Evolutionary conservation across 2,329 filamentous ascomycete species (phyloP), one percentile per base, ranked within the genome.

Genomic region (Pseudogymnoascus sp.): DNA sequence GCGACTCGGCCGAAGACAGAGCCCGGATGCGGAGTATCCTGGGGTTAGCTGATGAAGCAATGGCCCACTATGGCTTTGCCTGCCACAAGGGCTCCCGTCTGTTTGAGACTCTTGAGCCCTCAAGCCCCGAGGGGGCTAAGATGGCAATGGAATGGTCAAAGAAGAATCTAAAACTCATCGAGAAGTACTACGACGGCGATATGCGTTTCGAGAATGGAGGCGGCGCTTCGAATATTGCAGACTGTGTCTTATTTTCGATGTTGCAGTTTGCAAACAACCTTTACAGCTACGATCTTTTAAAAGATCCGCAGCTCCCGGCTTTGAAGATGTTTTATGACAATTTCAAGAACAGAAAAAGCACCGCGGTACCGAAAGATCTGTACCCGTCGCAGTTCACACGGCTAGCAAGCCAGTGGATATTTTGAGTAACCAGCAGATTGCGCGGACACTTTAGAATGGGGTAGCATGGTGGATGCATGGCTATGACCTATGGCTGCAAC

Each of bases 171-270:
- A 63, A 31, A 62, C 59, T 29, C 41, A 65, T 58, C 31, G 13
- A 10, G 60, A 60, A 51, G 63, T 67, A 12, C 55, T 67, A 8
- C 59, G 60, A 17, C 59, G 62, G 17, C 41, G 41, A 44, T 44
- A 21, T 44, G 21, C 41, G 41, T 27, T 44, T 44, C 3, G 41
- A 27, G 41, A 9, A 21, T 13, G 41, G 21, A 27, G 41, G 41
- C 5, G 41, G 41, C 41, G 12, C 41, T 8, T 27, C 41, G 8
- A 44, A 21, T 44, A 44, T 27, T 27, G 41, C 21, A 12, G 41
- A 44, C 10, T 44, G 41, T 12, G 41, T 44, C 41, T 27, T 44
- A 44, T 44, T 44, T 44, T 44, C 41, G 5, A 12, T 44, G 12
- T 27, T 44, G 41, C 41, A 44, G 41, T 44, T 44, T 44, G 25